phyloP scores from a whole-genome alignment of 1,284 basidiomycete genomes.

The Amylostereum areolatum region DNA sequence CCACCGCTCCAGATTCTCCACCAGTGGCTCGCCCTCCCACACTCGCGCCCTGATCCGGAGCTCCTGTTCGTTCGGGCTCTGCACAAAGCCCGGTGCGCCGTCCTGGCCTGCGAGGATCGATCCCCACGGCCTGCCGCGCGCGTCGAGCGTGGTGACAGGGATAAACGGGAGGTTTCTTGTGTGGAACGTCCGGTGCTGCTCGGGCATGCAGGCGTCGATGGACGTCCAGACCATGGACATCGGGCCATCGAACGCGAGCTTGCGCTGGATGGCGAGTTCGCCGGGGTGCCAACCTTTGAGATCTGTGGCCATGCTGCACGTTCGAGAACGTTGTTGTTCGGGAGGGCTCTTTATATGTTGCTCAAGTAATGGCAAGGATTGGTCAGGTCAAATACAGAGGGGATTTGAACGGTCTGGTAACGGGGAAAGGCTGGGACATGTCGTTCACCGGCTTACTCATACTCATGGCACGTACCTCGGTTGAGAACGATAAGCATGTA shows the following conservation, averaged over 20 bases:
- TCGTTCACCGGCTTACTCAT: too few species aligned
- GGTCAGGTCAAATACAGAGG: too few species aligned
- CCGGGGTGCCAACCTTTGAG: slow-evolving; percentile 35
- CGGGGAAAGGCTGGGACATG: too few species aligned
- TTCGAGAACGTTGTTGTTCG: too few species aligned
- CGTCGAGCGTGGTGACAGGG: slow-evolving; percentile 32
- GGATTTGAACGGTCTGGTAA: too few species aligned
- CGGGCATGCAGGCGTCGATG: slow-evolving; percentile 27
- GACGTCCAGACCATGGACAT: slow-evolving; percentile 23
- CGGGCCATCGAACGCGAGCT: slow-evolving; percentile 21
- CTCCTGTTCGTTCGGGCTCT: slow-evolving; percentile 30
- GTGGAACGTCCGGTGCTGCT: slow-evolving; percentile 31
- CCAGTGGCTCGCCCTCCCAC: slow-evolving; percentile 54
- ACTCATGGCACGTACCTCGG: too few species aligned
- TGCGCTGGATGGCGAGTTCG: slow-evolving; percentile 27
- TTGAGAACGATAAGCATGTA: too few species aligned
- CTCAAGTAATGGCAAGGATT: too few species aligned
- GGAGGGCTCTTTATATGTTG: too few species aligned
- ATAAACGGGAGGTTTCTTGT: slow-evolving; percentile 31
- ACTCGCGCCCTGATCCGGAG: slow-evolving; percentile 36
- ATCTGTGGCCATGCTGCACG: slow-evolving; percentile 9
- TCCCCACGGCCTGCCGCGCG: slow-evolving; percentile 29
- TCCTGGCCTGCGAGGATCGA: slow-evolving; percentile 27
- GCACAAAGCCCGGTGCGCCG: slow-evolving; percentile 37
- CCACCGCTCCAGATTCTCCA: slow-evolving; percentile 27